These are phyloP conservation scores for Phytophthora idaei DNA, from an alignment of 352 stramenopile genomes.

Conservation along the genomic window DNA sequence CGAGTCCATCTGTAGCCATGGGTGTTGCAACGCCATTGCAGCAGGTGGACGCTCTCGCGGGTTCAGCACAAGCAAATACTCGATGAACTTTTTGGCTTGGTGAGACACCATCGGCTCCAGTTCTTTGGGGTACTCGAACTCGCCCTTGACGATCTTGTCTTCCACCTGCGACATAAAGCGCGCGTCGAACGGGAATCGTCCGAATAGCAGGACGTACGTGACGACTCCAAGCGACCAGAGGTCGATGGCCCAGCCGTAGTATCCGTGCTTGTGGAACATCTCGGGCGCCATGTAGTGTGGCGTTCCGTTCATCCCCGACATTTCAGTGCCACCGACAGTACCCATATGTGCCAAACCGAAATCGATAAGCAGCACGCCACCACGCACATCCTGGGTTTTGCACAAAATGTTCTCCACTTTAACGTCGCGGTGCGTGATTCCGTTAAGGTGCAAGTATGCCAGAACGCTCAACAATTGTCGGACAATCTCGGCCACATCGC, in stretches of 20 bases:
- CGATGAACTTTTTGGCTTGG: constrained; percentile 79
- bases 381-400: constrained; percentile 45
- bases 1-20: constrained; percentile 65
- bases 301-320: constrained; percentile 85
- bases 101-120: constrained; percentile 58
- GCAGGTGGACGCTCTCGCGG: constrained; percentile 65
- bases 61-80: constrained; percentile 71
- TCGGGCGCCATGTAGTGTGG: constrained; percentile 87
- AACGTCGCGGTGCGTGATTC: constrained; percentile 84
- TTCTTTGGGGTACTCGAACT: constrained; percentile 64
- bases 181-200: constrained; percentile 75
- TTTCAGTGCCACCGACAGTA: constrained; percentile 43
- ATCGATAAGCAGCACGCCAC: constrained; percentile 77
- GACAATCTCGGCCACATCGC: constrained; percentile 67
- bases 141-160: constrained; percentile 76
- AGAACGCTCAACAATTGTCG: constrained; percentile 74
- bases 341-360: constrained; percentile 78
- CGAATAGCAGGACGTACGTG: constrained; percentile 78
- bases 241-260: constrained; percentile 73
- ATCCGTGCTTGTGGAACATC: constrained; percentile 68
- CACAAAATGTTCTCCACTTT: constrained; percentile 89
- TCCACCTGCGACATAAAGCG: constrained; percentile 85
- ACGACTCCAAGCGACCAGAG: constrained; percentile 82
- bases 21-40: constrained; percentile 65
- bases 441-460: constrained; percentile 66